Percentiles rank a stretch among this genome's conserved stretches.
Evolutionary conservation across 75 land plant genomes (phyloP).

Genomic region (Pinus taeda): DNA sequence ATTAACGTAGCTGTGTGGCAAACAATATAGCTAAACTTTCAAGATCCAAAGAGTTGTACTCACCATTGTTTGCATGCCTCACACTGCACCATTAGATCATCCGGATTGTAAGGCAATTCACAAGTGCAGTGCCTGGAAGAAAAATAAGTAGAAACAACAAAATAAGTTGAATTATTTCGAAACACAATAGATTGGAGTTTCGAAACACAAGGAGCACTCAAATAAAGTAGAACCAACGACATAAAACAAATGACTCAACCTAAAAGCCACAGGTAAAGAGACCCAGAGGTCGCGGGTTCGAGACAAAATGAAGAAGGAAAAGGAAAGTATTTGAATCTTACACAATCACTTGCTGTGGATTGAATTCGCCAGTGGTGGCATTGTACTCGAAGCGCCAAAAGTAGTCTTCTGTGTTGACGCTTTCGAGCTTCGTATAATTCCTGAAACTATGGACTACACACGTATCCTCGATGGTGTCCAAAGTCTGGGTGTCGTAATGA

Average conservation of each 20-base stretch:
- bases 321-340: conserved; percentile 23
- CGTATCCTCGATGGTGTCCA: background rate
- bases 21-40: background rate
- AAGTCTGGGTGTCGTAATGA: conserved; percentile 31
- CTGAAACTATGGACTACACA: too few species aligned
- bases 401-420: too few species aligned
- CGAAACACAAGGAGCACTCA: too few species aligned
- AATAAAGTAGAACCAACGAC: background rate
- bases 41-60: background rate
- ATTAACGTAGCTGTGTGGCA: too few species aligned
- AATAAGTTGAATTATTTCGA: too few species aligned
- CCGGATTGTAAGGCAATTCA: conserved; percentile 70
- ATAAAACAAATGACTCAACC: background rate
- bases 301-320: background rate
- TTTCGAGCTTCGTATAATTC: too few species aligned
- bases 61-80: conserved; percentile 71
- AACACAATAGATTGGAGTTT: too few species aligned
- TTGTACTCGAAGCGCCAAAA: too few species aligned
- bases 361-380: conserved; percentile 66
- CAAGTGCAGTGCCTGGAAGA: conserved; percentile 62
- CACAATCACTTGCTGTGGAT: conserved; percentile 78
- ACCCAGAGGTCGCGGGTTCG: background rate
- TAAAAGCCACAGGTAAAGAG: background rate
- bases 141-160: too few species aligned
- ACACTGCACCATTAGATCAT: conserved; percentile 73